Conservation (phyloP, 305 asterid species). For the Salvia sclarea region DNA sequence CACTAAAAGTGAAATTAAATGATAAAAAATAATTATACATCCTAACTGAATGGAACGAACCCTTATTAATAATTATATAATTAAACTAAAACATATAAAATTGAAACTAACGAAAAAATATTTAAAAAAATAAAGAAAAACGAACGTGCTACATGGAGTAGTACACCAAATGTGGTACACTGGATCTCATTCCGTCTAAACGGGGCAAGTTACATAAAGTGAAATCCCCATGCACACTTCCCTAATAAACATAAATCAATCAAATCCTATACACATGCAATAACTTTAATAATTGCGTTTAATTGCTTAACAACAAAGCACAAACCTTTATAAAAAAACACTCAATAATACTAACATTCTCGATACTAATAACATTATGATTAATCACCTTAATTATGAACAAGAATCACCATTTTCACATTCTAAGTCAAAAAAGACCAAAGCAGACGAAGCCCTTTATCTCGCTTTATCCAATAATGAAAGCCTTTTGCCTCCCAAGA, state of each 20-base stretch:
- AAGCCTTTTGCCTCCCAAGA: constrained; percentile 33
- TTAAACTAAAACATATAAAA: too few relatives aligned
- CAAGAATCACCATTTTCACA: constrained; percentile 39
- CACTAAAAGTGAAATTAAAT: too few relatives aligned
- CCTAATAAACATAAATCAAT: constrained; percentile 9
- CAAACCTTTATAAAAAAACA: constrained; percentile 33
- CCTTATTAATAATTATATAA: too few relatives aligned
- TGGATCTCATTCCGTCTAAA: too few relatives aligned
- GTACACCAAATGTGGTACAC: too few relatives aligned
- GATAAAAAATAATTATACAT: too few relatives aligned
- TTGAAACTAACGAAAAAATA: too few relatives aligned
- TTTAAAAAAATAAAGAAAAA: too few relatives aligned
- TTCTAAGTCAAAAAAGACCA: constrained; percentile 46
- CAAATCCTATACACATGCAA: constrained; percentile 32
- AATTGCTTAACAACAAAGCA: constrained; percentile 52
- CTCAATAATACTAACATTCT: constrained; percentile 23
- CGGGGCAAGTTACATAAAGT: too few relatives aligned
- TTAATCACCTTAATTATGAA: constrained; percentile 35
- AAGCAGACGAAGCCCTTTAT: constrained; percentile 29
- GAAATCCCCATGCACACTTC: too few relatives aligned
- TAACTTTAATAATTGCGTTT: constrained; percentile 41
- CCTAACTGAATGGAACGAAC: too few relatives aligned
- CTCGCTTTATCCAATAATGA: constrained; percentile 32
- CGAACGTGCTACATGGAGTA: too few relatives aligned
- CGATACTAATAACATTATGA: constrained; percentile 27